Evolutionary conservation across 1,284 basidiomycete species (phyloP), one percentile per base, ranked within the genome.

Genomic region (Trametes sp.): DNA sequence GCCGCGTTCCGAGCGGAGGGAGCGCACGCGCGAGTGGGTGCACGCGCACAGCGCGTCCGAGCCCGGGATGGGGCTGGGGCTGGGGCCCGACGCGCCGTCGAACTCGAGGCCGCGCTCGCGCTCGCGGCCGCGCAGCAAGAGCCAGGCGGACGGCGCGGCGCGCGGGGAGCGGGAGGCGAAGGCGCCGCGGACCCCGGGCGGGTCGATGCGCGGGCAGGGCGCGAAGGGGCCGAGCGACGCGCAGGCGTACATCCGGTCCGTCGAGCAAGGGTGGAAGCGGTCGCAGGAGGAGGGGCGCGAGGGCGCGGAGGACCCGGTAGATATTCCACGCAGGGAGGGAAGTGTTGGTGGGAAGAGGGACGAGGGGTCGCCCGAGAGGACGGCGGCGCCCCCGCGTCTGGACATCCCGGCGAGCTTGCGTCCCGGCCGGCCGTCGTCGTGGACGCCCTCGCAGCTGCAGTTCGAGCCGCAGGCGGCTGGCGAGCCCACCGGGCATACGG

Each of bases 11-110:
- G 55, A 59, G 29, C 58, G 66, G 38, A 53, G 61, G 56, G 55
- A 53, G 26, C 66, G 66, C 52, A 64, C 63, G 58, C 63, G 57
- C 56, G 66, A 67, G 53, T 67, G 66, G 66, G 52, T 67, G 51
- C 58, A 59, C 21, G 58, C 63, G 61, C 60, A 54, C 14, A 57
- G 52, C 66, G 55, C 23, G 46, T 45, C 50, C 38, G 59, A 58
- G 44, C 62, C 33, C n/a, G n/a, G n/a, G n/a, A n/a, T n/a, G n/a
- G n/a, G n/a, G n/a, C n/a, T n/a, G n/a, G n/a, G n/a, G n/a, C n/a
- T n/a, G 9, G 50, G 41, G 29, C 16, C 14, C 36, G 54, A 51
- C 36, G 41, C 38, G 16, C 9, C n/a, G 9, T 19, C 57, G 29
- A 35, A 21, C 21, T 19, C 46, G 1, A 24, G 36, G 9, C 9